Base-by-base conservation (phyloP, 495 filamentous ascomycete species). In the Chaetomium fimeti region DNA sequence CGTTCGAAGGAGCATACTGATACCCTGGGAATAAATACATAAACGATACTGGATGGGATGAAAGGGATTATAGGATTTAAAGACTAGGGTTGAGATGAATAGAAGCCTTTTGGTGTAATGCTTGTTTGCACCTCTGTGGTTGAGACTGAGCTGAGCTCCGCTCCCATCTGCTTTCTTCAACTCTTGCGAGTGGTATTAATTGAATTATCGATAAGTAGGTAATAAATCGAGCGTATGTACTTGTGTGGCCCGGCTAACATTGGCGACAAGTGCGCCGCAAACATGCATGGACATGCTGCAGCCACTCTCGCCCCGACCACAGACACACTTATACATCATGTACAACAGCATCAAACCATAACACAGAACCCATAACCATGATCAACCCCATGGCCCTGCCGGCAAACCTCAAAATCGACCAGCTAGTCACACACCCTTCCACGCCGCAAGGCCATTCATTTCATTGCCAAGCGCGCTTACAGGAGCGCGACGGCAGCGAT, bases 401-500 rank as follows among this genome's bases (percentile, higher is more conserved):
- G 20, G 5, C 15, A 7, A 25, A 25, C 25, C 9, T 11, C 11
- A 22, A 1, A 22, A 11, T 22, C 49, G 13, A 32, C 15, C 36
- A 28, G 27, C 8, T 28, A 28, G 24, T 3, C 27, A 36, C 12
- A 36, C 22, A 56, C 7, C 5, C n/a, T 27, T 13, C 48, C n/a
- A 18, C 7, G n/a, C n/a, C n/a, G n/a, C 13, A 8, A 5, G 49
- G 49, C 8, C 20, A 28, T 52, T 12, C 13, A 25, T 15, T 16
- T 9, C 22, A 24, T 24, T 18, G 18, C 11, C 4, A n/a, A 3
- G 7, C 16, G 20, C 28, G 3, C 45, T 72, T 70, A 75, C 36
- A 75, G 72, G 38, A 75, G 63, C 20, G 72, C 72, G 40, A 72
- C 63, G 32, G 70, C 74, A 24, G 72, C 74, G 11, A 74, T 47